Evolutionary conservation across 2,329 filamentous ascomycete genomes (phyloP).

Genomic region (Fusarium tricinctum): DNA sequence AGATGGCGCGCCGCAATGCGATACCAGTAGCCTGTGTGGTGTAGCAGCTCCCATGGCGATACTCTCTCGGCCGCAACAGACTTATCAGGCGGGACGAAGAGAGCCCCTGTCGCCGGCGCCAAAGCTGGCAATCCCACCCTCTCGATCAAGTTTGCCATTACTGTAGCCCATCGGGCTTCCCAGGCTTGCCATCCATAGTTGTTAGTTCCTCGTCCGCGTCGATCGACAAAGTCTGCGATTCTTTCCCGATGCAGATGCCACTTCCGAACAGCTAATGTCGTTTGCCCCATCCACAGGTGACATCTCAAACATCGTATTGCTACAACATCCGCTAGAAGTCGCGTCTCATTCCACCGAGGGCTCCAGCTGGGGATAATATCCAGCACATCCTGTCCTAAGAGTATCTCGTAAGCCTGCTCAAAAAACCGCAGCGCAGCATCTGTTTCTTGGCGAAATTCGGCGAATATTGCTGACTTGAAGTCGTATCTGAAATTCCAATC

Average conservation of each 20-base stretch:
- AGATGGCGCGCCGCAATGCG: slow-evolving; percentile 71
- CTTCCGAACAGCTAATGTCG: slow-evolving; percentile 82
- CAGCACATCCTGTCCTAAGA: slow-evolving; percentile 86
- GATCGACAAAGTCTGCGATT: slow-evolving; percentile 82
- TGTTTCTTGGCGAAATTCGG: slow-evolving; percentile 94
- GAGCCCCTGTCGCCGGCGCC: slow-evolving; percentile 57
- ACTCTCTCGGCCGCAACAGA: slow-evolving; percentile 68
- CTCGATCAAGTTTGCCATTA: slow-evolving; percentile 73
- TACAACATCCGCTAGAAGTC: slow-evolving; percentile 85
- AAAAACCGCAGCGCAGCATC: slow-evolving; percentile 88
- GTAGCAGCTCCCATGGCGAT: slow-evolving; percentile 73
- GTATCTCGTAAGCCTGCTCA: slow-evolving; percentile 85
- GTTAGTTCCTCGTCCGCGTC: slow-evolving; percentile 84
- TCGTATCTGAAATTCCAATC: slow-evolving; percentile 97
- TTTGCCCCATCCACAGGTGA: slow-evolving; percentile 82
- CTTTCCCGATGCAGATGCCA: slow-evolving; percentile 85
- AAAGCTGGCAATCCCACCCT: slow-evolving; percentile 67
- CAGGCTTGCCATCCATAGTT: slow-evolving; percentile 97
- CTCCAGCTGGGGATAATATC: slow-evolving; percentile 93
- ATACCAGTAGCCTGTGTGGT: slow-evolving; percentile 78
- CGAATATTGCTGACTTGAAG: slow-evolving; percentile 90
- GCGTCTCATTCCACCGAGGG: slow-evolving; percentile 91
- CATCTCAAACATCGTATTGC: slow-evolving; percentile 86
- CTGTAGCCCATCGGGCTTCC: slow-evolving; percentile 80
- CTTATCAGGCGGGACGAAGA: slow-evolving; percentile 72